Evolutionary conservation across 2,329 filamentous ascomycete species (phyloP).

Genomic region (Eurotiales sp.): DNA sequence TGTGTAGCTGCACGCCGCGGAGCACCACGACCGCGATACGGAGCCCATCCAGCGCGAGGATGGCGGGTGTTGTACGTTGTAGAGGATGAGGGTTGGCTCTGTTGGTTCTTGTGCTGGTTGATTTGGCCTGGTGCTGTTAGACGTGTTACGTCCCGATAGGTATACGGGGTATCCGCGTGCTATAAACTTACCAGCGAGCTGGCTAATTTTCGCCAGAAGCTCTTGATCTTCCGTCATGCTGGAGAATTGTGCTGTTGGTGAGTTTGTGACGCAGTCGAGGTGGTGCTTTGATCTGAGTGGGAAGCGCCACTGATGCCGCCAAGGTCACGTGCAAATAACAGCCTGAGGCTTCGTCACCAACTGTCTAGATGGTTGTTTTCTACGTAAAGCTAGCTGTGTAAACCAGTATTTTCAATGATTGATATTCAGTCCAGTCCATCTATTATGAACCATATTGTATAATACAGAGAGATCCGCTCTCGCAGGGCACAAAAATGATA

Average conservation of each 20-base stretch:
- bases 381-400: too few species aligned
- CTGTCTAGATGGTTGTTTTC: too few species aligned
- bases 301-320: constrained; percentile 1
- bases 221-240: constrained; percentile 54
- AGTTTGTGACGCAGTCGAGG: too few species aligned
- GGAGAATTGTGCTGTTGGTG: too few species aligned
- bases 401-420: too few species aligned
- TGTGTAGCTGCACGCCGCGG: constrained; percentile 39
- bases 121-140: constrained; percentile 61
- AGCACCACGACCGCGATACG: constrained; percentile 41
- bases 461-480: neutral
- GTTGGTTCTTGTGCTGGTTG: constrained; percentile 69
- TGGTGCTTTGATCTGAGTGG: neutral
- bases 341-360: too few species aligned
- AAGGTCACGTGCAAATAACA: constrained; percentile 17
- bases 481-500: neutral
- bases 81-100: constrained; percentile 21
- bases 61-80: constrained; percentile 24
- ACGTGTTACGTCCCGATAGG: constrained; percentile 40
- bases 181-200: constrained; percentile 53
- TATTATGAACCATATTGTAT: neutral
- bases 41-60: constrained; percentile 37
- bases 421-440: too few species aligned
- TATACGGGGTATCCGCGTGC: too few species aligned
- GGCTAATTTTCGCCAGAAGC: constrained; percentile 54